These are phyloP conservation scores for Verbena officinalis DNA, from an alignment of 257 asterid species.

Conservation along the genomic window DNA sequence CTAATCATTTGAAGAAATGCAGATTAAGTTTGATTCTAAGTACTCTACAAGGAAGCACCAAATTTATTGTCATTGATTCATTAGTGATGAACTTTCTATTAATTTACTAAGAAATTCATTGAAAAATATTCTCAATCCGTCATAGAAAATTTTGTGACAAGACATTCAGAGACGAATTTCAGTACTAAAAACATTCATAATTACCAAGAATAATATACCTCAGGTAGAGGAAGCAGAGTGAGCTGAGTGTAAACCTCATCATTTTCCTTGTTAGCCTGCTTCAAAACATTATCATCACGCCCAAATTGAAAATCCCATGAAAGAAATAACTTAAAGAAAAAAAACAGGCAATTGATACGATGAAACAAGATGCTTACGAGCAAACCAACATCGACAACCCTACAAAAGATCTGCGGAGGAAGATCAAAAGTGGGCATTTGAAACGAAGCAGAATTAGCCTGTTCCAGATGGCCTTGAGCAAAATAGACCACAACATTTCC, in stretches of 20 bases:
- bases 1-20: not conserved
- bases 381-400: constrained; percentile 60
- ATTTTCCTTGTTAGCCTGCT: constrained; percentile 75
- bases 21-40: no score
- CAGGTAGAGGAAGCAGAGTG: constrained; percentile 61
- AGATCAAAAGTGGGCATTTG: constrained; percentile 57
- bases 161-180: no score
- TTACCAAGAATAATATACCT: constrained; percentile 41
- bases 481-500: constrained; percentile 68
- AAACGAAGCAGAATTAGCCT: constrained; percentile 47
- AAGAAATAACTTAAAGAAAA: not conserved
- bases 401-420: constrained; percentile 71
- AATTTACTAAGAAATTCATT: no score
- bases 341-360: not conserved
- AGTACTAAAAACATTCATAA: not conserved
- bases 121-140: no score
- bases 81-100: no score
- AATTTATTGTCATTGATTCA: no score
- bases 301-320: not conserved
- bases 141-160: no score
- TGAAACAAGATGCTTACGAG: constrained; percentile 45
- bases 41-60: no score
- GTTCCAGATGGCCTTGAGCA: constrained; percentile 78
- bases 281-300: constrained; percentile 14
- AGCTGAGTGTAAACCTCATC: constrained; percentile 82